Conservation (phyloP, 1,284 basidiomycete genomes). For the Apiotrichum akiyoshidainum region DNA sequence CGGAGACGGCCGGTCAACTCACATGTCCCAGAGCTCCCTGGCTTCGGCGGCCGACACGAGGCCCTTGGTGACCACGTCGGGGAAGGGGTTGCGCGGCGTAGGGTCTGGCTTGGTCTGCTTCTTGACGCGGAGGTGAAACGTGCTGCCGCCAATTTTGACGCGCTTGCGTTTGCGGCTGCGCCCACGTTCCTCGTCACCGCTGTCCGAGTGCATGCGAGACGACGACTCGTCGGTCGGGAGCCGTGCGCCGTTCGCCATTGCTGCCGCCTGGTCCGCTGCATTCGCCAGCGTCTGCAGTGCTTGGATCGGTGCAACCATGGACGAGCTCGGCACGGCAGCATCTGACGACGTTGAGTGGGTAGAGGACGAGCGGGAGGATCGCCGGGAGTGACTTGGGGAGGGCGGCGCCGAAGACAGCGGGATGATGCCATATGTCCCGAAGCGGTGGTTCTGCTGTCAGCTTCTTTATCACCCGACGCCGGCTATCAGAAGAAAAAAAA, state of each 20-base stretch:
- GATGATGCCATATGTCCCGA: constrained; percentile 80
- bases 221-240: neutral
- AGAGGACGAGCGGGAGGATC: constrained; percentile 59
- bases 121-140: constrained; percentile 60
- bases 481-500: constrained; percentile 6
- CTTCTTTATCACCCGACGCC: neutral
- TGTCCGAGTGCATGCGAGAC: constrained; percentile 2
- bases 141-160: constrained; percentile 33
- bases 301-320: constrained; percentile 82
- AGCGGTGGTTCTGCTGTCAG: constrained; percentile 68
- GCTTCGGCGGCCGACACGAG: constrained; percentile 75
- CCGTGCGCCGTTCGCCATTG: constrained; percentile 24
- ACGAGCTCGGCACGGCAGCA: constrained; percentile 20
- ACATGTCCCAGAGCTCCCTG: constrained; percentile 80
- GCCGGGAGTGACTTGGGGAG: constrained; percentile 50
- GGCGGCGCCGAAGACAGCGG: constrained; percentile 60
- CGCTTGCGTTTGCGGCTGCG: constrained; percentile 34
- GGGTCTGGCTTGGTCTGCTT: constrained; percentile 84
- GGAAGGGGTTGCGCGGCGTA: constrained; percentile 63
- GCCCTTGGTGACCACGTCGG: constrained; percentile 54
- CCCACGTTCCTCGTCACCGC: constrained; percentile 13
- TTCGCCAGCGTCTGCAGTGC: constrained; percentile 87
- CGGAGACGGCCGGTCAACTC: constrained; percentile 46
- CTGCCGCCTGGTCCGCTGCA: constrained; percentile 83
- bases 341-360: constrained; percentile 79